phyloP scores from a whole-genome alignment of 345 rosid genomes.

The Sonneratia caseolaris region DNA sequence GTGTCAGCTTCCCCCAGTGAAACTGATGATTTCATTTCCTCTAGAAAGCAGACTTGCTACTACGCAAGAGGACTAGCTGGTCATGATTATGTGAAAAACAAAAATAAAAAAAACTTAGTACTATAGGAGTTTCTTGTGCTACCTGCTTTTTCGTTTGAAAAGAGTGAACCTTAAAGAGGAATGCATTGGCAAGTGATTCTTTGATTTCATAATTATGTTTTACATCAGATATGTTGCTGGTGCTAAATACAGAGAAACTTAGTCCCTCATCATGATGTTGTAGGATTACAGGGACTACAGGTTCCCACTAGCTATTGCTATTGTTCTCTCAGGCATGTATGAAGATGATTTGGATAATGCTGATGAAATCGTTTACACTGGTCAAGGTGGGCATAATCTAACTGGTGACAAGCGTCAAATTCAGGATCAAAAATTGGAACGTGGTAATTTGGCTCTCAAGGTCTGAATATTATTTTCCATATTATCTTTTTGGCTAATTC shows the following conservation, averaged over 20 bases:
- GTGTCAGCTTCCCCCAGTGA: background rate
- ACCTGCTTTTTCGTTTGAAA: background rate
- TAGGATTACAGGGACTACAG: constrained; percentile 43
- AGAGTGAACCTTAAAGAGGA: background rate
- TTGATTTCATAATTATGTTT: background rate
- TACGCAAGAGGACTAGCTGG: background rate
- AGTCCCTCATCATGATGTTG: constrained; percentile 6
- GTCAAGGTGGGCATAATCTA: constrained; percentile 88
- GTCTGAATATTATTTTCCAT: constrained; percentile 24
- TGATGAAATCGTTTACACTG: constrained; percentile 79
- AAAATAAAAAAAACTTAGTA: background rate
- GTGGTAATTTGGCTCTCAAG: constrained; percentile 93
- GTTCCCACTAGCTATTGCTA: constrained; percentile 64
- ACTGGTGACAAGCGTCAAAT: constrained; percentile 77
- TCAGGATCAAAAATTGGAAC: constrained; percentile 49
- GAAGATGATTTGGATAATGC: constrained; percentile 96
- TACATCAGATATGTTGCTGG: background rate
- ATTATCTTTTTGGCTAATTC: background rate
- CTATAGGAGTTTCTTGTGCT: background rate
- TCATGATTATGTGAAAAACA: background rate
- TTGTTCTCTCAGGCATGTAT: constrained; percentile 86
- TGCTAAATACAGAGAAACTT: background rate
- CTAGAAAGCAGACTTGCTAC: background rate
- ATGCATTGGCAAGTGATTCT: background rate
- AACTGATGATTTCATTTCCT: too few species aligned